Conservation (phyloP, 805 yeast species). For the Metschnikowia vanudenii region DNA sequence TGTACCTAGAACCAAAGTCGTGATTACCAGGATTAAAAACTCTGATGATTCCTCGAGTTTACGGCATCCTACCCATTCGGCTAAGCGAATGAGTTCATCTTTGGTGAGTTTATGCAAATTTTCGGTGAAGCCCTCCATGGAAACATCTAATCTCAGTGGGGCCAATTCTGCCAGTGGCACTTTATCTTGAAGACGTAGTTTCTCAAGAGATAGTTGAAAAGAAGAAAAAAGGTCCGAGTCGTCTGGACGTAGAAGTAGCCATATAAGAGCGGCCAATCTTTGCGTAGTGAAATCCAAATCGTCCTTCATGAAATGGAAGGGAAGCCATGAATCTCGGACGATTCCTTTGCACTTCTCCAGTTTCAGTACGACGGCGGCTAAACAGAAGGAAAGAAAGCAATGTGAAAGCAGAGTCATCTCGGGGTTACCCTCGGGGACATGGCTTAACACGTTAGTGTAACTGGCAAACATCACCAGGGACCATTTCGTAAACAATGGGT, state of each 20-base stretch:
- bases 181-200: background rate
- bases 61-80: background rate
- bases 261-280: constrained; percentile 9
- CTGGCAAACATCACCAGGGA: constrained; percentile 25
- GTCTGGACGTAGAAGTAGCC: background rate
- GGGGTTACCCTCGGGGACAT: background rate
- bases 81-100: background rate
- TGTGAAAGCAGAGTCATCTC: constrained; percentile 1
- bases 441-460: background rate
- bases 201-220: background rate
- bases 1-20: constrained; percentile 1
- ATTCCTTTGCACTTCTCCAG: background rate
- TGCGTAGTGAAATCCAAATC: constrained; percentile 2
- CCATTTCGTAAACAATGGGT: constrained; percentile 17
- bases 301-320: constrained; percentile 5
- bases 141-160: constrained; percentile 7
- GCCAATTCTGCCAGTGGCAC: constrained; percentile 7
- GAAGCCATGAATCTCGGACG: constrained; percentile 4
- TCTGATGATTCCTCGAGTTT: background rate
- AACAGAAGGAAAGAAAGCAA: constrained; percentile 11
- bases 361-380: constrained; percentile 4
- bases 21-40: constrained; percentile 1
- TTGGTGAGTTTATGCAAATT: background rate
- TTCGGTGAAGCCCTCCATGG: background rate
- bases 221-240: background rate